These are phyloP conservation scores for Leishmania tarentolae DNA, from an alignment of 208 protist species.

Conservation along the genomic window DNA sequence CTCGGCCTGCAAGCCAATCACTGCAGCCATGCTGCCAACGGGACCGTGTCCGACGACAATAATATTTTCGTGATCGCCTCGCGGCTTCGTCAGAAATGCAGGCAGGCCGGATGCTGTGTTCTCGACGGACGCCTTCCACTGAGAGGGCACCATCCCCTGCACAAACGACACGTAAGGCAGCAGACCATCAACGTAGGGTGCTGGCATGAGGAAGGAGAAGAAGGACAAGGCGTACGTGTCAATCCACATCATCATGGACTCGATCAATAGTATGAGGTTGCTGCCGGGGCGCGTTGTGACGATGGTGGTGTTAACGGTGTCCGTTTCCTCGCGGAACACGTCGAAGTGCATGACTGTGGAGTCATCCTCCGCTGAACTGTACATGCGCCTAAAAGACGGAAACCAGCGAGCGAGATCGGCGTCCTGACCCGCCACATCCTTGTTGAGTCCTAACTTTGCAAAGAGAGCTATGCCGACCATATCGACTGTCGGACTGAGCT, in stretches of 20 bases:
- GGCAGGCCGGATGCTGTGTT: conserved; percentile 1
- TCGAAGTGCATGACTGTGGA: conserved; percentile 32
- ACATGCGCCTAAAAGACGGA: conserved; percentile 37
- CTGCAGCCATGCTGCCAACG: conserved; percentile 24
- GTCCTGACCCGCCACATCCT: conserved; percentile 22
- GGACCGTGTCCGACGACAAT: conserved; percentile 39
- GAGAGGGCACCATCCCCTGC: conserved; percentile 40
- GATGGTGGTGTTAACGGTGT: conserved; percentile 38
- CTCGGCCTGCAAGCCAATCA: conserved; percentile 26
- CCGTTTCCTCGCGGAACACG: conserved; percentile 31
- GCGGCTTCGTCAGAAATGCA: background rate
- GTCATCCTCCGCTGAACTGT: background rate
- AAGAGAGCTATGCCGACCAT: conserved; percentile 66
- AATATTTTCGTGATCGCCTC: conserved; percentile 11
- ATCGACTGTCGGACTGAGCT: conserved; percentile 41
- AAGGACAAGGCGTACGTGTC: conserved; percentile 49
- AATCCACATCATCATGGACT: conserved; percentile 63
- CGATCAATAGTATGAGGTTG: conserved; percentile 43
- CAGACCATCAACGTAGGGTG: conserved; percentile 32
- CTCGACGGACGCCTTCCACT: conserved; percentile 35
- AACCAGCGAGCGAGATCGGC: conserved; percentile 61
- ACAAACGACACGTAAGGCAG: conserved; percentile 49
- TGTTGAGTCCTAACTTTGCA: conserved; percentile 58
- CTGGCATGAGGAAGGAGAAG: conserved; percentile 58
- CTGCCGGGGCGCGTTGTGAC: conserved; percentile 39